phyloP scores from a whole-genome alignment of 2,329 filamentous ascomycete species.

The Tolypocladium album region DNA sequence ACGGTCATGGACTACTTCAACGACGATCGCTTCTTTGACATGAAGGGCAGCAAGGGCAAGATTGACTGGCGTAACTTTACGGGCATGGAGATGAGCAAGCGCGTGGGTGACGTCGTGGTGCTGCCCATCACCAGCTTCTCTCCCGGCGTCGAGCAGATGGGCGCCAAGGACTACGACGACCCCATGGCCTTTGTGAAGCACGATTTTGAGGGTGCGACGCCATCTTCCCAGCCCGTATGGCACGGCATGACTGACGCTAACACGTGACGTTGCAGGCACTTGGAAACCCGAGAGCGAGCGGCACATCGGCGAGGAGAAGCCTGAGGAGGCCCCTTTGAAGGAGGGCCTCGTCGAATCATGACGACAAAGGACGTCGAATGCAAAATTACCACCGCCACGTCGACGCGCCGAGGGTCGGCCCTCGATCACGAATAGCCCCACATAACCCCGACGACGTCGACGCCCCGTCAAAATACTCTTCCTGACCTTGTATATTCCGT shows the following conservation, averaged over 20 bases:
- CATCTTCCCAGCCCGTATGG: slow-evolving; percentile 9
- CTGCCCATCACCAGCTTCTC: slow-evolving; percentile 96
- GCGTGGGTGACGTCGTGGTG: slow-evolving; percentile 86
- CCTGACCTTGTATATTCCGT: background rate
- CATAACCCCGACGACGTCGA: background rate
- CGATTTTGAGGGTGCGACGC: slow-evolving; percentile 70
- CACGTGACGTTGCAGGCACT: slow-evolving; percentile 38
- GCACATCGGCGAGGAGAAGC: slow-evolving; percentile 47
- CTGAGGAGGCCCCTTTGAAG: slow-evolving; percentile 1
- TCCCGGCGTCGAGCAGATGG: slow-evolving; percentile 89
- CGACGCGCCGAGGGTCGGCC: background rate
- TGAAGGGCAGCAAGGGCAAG: slow-evolving; percentile 55
- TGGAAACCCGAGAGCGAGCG: slow-evolving; percentile 67
- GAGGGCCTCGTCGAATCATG: slow-evolving; percentile 3
- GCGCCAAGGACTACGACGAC: slow-evolving; percentile 75
- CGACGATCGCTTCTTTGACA: slow-evolving; percentile 78
- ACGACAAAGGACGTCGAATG: background rate
- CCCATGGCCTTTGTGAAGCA: slow-evolving; percentile 98
- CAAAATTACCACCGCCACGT: background rate
- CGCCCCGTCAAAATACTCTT: background rate
- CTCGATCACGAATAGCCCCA: background rate
- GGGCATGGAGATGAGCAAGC: slow-evolving; percentile 70
- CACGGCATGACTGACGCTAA: slow-evolving; percentile 2
- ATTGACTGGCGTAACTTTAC: slow-evolving; percentile 87
- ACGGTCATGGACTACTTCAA: slow-evolving; percentile 89